Evolutionary conservation across 129 eudicot genomes (phyloP), one percentile per base, ranked within the genome.

Genomic region (Solidago caesia): DNA sequence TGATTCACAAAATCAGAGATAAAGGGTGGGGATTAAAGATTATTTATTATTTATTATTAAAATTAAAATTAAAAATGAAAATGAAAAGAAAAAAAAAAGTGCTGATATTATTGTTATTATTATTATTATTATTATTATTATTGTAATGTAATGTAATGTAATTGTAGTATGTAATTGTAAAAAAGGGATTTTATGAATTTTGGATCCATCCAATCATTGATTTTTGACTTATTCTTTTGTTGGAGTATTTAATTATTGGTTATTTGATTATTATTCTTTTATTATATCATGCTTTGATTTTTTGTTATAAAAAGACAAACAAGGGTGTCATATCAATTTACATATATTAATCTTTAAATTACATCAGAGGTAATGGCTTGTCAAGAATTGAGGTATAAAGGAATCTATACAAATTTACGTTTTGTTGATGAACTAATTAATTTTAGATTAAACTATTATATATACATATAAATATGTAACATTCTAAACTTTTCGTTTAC

Each of bases 161-260:
- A 21, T 21, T 21, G 21, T 21, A 21, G 21, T 21, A 21, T 21
- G 21, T 21, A 21, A 21, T 79, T 46, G 44, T 72, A 79, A 79
- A 79, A 56, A 69, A 64, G 74, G 21, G 56, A 56, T 65, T 79
- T 51, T 11, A 25, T 60, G 10, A 63, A 63, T 63, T 48, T 73
- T 58, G 74, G 74, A 79, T 79, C 74, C 2, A 79, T 67, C 83
- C 79, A 79, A 79, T 79, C 79, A 79, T 73, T 73, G 83, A 79
- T 33, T 79, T 79, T 79, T 79, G 83, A 79, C 79, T 43, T 4
- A 8, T 47, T 66, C 41, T 57, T 25, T 52, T 16, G 14, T 73
- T 41, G 8, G 27, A 27, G 11, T 63, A n/a, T 44, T 44, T 59
- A 5, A 59, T 44, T 59, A 14, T 58, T 29, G 15, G 16, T 39